phyloP scores from a whole-genome alignment of 2,329 filamentous ascomycete genomes.

The Karstenula rhodostoma region DNA sequence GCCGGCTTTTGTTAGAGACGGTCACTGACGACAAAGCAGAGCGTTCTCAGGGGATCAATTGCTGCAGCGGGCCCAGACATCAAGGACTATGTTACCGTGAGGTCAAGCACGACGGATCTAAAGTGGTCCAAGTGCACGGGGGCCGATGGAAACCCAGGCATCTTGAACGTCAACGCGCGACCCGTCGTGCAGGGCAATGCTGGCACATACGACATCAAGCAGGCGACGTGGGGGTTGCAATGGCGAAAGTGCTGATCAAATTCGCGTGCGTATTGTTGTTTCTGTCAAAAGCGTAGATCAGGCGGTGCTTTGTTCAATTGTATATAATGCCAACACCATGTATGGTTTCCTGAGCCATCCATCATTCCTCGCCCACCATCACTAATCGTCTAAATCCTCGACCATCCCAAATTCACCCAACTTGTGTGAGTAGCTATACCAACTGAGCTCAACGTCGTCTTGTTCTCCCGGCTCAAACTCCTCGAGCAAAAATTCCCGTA shows the following conservation, averaged over 20 bases:
- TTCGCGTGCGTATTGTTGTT: neutral
- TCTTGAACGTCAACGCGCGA: slow-evolving; percentile 43
- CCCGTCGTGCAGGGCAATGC: slow-evolving; percentile 37
- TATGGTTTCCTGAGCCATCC: neutral
- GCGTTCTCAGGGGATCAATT: slow-evolving; percentile 28
- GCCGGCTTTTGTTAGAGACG: neutral
- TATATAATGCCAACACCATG: neutral
- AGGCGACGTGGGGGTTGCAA: slow-evolving; percentile 34
- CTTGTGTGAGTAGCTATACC: neutral
- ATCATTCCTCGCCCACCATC: neutral
- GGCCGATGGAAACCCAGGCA: slow-evolving; percentile 35
- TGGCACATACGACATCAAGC: slow-evolving; percentile 40
- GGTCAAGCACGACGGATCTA: slow-evolving; percentile 31
- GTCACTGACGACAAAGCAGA: slow-evolving; percentile 20
- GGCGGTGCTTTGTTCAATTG: slow-evolving; percentile 2
- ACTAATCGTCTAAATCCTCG: neutral
- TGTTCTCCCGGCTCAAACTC: neutral
- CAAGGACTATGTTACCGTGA: slow-evolving; percentile 36
- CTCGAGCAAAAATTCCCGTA: neutral
- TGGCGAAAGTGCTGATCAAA: slow-evolving; percentile 38
- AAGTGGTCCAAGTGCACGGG: slow-evolving; percentile 42
- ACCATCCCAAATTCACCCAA: neutral
- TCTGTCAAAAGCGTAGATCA: slow-evolving; percentile 6
- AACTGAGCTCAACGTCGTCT: neutral
- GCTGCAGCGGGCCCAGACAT: slow-evolving; percentile 35